Conservation (phyloP, 2,329 filamentous ascomycete species). For the Plectosphaerella cucumerina region DNA sequence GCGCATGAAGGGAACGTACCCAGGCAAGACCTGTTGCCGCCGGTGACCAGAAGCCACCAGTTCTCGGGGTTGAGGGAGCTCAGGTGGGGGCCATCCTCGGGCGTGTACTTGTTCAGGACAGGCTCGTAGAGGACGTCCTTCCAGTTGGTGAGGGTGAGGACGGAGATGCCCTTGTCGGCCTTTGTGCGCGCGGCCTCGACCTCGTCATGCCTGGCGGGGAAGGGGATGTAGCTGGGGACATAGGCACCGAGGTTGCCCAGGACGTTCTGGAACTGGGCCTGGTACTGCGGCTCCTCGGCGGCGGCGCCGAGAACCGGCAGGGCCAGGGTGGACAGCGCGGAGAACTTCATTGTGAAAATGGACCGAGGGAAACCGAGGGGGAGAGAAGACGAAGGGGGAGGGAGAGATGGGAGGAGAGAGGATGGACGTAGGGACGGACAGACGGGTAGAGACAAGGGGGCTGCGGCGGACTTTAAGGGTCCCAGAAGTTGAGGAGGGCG, state of each 20-base stretch:
- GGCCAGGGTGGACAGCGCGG: conserved; percentile 44
- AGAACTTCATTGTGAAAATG: conserved; percentile 52
- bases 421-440: too few relatives aligned
- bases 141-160: conserved; percentile 67
- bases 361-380: background rate
- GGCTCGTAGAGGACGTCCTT: conserved; percentile 61
- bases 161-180: conserved; percentile 38
- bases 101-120: conserved; percentile 39
- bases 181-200: conserved; percentile 37
- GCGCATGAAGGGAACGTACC: conserved; percentile 33
- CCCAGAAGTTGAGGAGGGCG: background rate
- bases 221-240: conserved; percentile 49
- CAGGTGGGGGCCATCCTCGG: conserved; percentile 39
- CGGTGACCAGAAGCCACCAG: conserved; percentile 72
- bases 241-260: conserved; percentile 55
- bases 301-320: conserved; percentile 52
- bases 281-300: conserved; percentile 53
- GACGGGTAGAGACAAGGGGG: conserved; percentile 5
- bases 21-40: conserved; percentile 75
- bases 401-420: too few relatives aligned
- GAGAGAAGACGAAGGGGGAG: conserved; percentile 3
- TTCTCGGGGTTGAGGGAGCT: conserved; percentile 57
- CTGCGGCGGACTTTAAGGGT: background rate
- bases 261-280: conserved; percentile 60
- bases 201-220: conserved; percentile 36